These are phyloP conservation scores for Myochromella boudieri DNA, from an alignment of 768 basidiomycete species.

Conservation along the genomic window DNA sequence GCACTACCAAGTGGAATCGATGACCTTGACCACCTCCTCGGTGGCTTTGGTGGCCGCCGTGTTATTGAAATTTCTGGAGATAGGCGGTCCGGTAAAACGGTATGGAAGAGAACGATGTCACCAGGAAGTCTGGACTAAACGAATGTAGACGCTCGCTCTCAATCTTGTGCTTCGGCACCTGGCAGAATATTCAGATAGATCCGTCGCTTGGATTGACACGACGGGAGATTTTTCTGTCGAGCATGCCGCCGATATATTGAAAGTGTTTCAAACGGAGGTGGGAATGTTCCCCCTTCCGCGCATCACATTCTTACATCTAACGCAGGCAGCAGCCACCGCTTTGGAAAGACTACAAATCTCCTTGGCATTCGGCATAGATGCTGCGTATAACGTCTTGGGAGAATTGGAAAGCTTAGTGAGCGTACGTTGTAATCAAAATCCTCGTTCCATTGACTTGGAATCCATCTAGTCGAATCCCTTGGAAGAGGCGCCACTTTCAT, in stretches of 20 bases:
- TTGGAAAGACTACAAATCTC: constrained; percentile 62
- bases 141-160: constrained; percentile 57
- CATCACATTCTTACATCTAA: constrained; percentile 7
- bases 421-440: constrained; percentile 17
- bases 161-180: constrained; percentile 61
- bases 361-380: constrained; percentile 56
- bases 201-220: constrained; percentile 71
- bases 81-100: constrained; percentile 66
- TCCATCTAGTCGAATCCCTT: background rate
- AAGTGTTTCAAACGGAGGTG: constrained; percentile 26
- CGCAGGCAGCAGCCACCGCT: constrained; percentile 26
- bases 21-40: constrained; percentile 52
- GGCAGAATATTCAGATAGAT: constrained; percentile 29
- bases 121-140: background rate
- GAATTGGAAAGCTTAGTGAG: constrained; percentile 30
- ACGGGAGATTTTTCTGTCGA: constrained; percentile 64
- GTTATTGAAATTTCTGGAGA: constrained; percentile 74
- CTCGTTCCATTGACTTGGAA: background rate
- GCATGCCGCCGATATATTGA: constrained; percentile 38
- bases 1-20: constrained; percentile 38
- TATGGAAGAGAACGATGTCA: constrained; percentile 29
- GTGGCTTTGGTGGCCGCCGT: constrained; percentile 46
- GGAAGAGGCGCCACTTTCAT: constrained; percentile 28
- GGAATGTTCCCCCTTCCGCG: background rate
- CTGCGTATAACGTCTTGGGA: constrained; percentile 51